These are phyloP conservation scores for Fennellomyces sp. DNA, from an alignment of 371 early-diverging fungal species.

Conservation along the genomic window DNA sequence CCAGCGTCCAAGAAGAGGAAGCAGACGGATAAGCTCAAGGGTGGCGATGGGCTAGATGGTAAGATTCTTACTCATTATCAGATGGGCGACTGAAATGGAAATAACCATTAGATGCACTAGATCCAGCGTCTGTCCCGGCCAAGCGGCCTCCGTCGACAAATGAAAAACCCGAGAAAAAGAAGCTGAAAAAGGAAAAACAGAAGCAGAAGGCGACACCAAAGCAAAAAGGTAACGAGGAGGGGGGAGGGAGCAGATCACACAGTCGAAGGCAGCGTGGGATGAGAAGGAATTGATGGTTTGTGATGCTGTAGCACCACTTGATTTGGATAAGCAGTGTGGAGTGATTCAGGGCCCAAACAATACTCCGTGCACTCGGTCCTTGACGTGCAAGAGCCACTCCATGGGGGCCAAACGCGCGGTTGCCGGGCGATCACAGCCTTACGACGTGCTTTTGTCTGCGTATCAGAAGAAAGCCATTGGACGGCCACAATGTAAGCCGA, in stretches of 20 bases:
- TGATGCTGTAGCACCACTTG: slow-evolving; percentile 56
- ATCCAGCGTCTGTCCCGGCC: slow-evolving; percentile 12
- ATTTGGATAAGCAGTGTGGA: slow-evolving; percentile 85
- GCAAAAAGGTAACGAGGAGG: slow-evolving; percentile 49
- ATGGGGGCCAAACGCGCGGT: slow-evolving; percentile 84
- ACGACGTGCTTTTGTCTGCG: slow-evolving; percentile 70
- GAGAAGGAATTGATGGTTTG: no score
- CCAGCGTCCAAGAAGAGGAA: slow-evolving; percentile 15
- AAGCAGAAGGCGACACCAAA: slow-evolving; percentile 39
- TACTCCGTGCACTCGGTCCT: slow-evolving; percentile 72
- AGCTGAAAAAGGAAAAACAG: slow-evolving; percentile 36
- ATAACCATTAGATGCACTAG: slow-evolving; percentile 14
- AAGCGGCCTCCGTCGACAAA: slow-evolving; percentile 21
- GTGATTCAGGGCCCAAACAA: slow-evolving; percentile 62
- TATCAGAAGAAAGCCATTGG: slow-evolving; percentile 68
- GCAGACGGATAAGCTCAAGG: slow-evolving; percentile 4
- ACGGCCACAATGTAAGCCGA: slow-evolving; percentile 43
- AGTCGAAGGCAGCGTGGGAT: no score
- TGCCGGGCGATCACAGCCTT: slow-evolving; percentile 73
- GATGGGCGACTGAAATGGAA: not conserved
- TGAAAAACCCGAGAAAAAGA: slow-evolving; percentile 41
- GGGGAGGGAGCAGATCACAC: no score
- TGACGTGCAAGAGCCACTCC: slow-evolving; percentile 87
- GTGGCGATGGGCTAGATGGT: slow-evolving; percentile 7
- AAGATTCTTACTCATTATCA: not conserved